Evolutionary conservation across 768 basidiomycete genomes (phyloP), one percentile per base, ranked within the genome.

Genomic region (Lactarius sp.): DNA sequence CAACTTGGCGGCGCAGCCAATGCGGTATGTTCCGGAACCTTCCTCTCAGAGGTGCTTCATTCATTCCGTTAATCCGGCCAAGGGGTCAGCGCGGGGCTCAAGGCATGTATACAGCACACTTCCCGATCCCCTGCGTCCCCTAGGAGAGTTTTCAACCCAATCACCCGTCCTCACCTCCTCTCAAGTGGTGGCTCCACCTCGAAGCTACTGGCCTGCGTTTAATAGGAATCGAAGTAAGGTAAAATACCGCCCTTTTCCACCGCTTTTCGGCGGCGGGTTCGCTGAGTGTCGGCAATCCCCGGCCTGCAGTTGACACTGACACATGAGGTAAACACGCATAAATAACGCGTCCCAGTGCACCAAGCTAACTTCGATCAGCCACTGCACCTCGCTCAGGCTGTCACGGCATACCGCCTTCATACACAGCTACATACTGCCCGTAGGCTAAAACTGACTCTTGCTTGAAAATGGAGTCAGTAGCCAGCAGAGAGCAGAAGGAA

Each of bases 391-490:
- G 46, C 46, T 46, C 7, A 10, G n/a, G 8, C n/a, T 46, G n/a
- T 44, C 14, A 12, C 6, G 14, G 46, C 18, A 9, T 37, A 47
- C 39, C 20, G 20, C 53, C 7, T 49, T n/a, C 39, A 39, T 41
- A 42, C 52, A 59, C 39, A 18, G 41, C 52, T 47, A 14, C 62
- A 54, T 36, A 12, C 56, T 34, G 37, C 22, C 31, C 31, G 18
- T 27, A 31, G 34, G 2, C 16, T 20, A 33, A 33, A 14, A 16
- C 57, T 20, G 39, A 61, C 46, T 18, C 56, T 39, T 37, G 31
- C 39, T 37, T 13, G 7, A 7, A 31, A 37, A 88, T 88, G 87
- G 79, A 86, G 51, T 86, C 87, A 0, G 77, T 80, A 20, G 76
- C 79, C 1, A 75, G 74, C 63, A 78, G 81, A 66, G 66, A 64